Percentiles rank a stretch among this genome's conserved stretches.
phyloP scores from a whole-genome alignment of 768 basidiomycete genomes.

The Russula dissimulans region DNA sequence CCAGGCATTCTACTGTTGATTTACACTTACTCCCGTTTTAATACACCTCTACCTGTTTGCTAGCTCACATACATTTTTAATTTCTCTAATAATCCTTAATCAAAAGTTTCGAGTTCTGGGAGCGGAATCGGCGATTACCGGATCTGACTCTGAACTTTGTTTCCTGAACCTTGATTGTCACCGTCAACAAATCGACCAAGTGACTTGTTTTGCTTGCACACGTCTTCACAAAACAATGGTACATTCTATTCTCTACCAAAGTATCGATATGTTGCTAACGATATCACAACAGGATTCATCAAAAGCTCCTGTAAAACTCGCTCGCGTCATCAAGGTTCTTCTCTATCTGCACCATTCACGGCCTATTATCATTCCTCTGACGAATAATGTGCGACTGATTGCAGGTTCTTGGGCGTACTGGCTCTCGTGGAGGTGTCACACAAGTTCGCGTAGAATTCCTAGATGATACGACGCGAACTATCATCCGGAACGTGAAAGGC shows the following conservation, averaged over 20 bases:
- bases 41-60: too few relatives aligned
- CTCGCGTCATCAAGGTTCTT: constrained; percentile 88
- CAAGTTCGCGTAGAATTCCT: constrained; percentile 99
- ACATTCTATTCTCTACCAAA: not conserved
- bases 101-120: too few relatives aligned
- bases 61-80: too few relatives aligned
- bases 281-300: constrained; percentile 54
- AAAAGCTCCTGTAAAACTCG: constrained; percentile 93
- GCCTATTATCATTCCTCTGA: constrained; percentile 9
- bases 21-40: not conserved
- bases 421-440: constrained; percentile 97
- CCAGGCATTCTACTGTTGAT: not conserved
- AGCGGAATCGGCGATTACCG: constrained; percentile 1
- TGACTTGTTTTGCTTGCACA: not conserved
- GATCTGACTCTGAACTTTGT: constrained; percentile 7
- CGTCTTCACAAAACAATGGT: constrained; percentile 25
- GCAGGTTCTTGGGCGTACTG: constrained; percentile 95
- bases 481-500: constrained; percentile 99
- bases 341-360: not conserved
- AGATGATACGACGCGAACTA: constrained; percentile 91
- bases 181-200: not conserved
- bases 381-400: not conserved
- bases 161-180: constrained; percentile 10
- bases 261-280: constrained; percentile 15
- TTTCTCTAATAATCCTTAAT: too few relatives aligned